Base-by-base conservation (phyloP, 1,139 yeast genomes). In the Hansenula anomala region DNA sequence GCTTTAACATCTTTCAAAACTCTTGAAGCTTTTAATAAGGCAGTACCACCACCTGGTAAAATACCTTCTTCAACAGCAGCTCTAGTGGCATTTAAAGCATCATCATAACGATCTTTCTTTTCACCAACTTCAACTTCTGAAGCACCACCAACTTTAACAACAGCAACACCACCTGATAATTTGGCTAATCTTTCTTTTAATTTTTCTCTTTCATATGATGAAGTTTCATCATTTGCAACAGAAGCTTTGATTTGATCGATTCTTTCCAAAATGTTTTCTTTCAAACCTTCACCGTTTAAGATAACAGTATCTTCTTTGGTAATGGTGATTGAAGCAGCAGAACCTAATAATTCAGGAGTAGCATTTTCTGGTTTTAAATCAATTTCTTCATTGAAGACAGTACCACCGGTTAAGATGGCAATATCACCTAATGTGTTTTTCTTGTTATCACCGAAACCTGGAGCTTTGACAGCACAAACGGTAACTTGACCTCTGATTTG, bases 41-140 rank as follows among this genome's bases (percentile, higher is more conserved):
- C 98, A 54, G 97, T 92, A 73, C 99, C 99, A 67, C 98, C 99
- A 73, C 99, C 99, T 64, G 98, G 98, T 56, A 92, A 78, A 61
- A 94, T 92, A 73, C 99, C 99, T 69, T 92, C 98, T 71, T 92
- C 95, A 49, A 92, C 98, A 49, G 99, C 99, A 54, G 99, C 98
- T 73, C 98, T 89, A 43, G 98, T 94, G 44, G 99, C 98, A 65
- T 94, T 92, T 62, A 92, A 78, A 36, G 99, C 98, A 72, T 92
- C 99, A 58, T 94, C 98, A 63, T 90, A 94, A 73, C 99, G 89
- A 67, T 92, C 99, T 75, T 92, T 92, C 96, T 92, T 94, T 75
- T 92, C 99, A 62, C 97, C 95, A 54, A 92, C 99, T 73, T 92
- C 99, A 54, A 92, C 89, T 71, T 92, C 99, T 20, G 96, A 88